Evolutionary conservation across 1,284 basidiomycete genomes (phyloP).

Genomic region (Coniferiporia weirii): DNA sequence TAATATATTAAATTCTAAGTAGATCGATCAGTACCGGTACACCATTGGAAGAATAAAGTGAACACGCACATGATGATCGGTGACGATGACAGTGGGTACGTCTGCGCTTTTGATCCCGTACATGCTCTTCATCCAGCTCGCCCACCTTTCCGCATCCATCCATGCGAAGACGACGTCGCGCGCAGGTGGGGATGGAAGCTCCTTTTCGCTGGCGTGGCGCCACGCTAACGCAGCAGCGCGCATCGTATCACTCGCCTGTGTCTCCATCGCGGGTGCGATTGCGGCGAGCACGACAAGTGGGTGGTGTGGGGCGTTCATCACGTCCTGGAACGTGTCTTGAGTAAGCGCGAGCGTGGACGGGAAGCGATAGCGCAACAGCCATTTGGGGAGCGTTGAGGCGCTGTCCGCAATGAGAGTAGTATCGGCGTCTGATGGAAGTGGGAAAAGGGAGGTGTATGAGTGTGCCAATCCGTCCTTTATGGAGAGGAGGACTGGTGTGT

Average conservation of each 20-base stretch:
- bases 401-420: constrained; percentile 22
- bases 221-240: constrained; percentile 42
- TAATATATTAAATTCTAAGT: constrained; percentile 64
- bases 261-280: constrained; percentile 22
- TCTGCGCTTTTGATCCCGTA: constrained; percentile 57
- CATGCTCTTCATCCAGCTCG: constrained; percentile 82
- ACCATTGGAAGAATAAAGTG: not conserved
- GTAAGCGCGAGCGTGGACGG: constrained; percentile 69
- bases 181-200: constrained; percentile 21
- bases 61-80: constrained; percentile 70
- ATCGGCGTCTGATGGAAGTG: constrained; percentile 28
- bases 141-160: constrained; percentile 81
- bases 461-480: constrained; percentile 65
- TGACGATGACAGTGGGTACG: constrained; percentile 61
- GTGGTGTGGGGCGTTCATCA: constrained; percentile 72
- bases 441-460: constrained; percentile 36
- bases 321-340: constrained; percentile 67
- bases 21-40: not conserved
- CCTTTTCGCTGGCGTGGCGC: constrained; percentile 42
- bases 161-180: constrained; percentile 77
- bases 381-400: constrained; percentile 29
- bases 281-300: constrained; percentile 77
- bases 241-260: constrained; percentile 29
- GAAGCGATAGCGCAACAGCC: constrained; percentile 64
- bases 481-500: constrained; percentile 58